These are phyloP conservation scores for Letharia columbiana DNA, from an alignment of 495 filamentous ascomycete species.

Conservation along the genomic window DNA sequence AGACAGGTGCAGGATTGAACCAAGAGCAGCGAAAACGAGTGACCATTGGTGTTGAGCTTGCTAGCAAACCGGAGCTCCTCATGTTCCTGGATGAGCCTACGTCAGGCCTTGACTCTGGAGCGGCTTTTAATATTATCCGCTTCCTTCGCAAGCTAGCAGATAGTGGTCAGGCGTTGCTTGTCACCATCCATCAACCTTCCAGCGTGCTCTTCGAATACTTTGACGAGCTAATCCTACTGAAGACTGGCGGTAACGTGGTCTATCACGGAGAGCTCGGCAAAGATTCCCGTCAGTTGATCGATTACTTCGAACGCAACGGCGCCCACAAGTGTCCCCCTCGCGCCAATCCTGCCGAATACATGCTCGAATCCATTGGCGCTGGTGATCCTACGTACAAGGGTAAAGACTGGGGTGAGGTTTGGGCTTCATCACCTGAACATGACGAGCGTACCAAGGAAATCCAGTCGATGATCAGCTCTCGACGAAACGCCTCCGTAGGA, in stretches of 20 bases:
- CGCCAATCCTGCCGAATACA: constrained; percentile 61
- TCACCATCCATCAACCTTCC: constrained; percentile 82
- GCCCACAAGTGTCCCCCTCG: constrained; percentile 47
- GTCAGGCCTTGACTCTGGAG: constrained; percentile 75
- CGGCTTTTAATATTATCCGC: constrained; percentile 80
- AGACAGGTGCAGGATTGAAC: constrained; percentile 65
- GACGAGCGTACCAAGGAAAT: constrained; percentile 39
- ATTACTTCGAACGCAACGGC: constrained; percentile 58
- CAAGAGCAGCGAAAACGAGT: constrained; percentile 89
- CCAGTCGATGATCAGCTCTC: constrained; percentile 36
- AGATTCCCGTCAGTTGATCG: constrained; percentile 46
- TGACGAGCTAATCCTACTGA: constrained; percentile 56
- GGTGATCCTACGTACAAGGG: constrained; percentile 55
- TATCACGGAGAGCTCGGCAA: constrained; percentile 56
- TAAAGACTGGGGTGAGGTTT: constrained; percentile 54
- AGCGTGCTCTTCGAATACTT: constrained; percentile 79
- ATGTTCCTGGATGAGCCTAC: constrained; percentile 91
- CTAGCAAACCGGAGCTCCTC: constrained; percentile 74
- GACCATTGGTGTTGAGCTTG: constrained; percentile 83
- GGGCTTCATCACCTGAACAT: constrained; percentile 42
- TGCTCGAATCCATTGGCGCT: constrained; percentile 59
- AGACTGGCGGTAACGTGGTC: constrained; percentile 53
- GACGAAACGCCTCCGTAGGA: constrained; percentile 29
- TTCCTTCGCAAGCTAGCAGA: constrained; percentile 78
- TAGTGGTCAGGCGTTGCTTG: constrained; percentile 79